phyloP scores from a whole-genome alignment of 306 rosid species.

The Inga oerstediana region DNA sequence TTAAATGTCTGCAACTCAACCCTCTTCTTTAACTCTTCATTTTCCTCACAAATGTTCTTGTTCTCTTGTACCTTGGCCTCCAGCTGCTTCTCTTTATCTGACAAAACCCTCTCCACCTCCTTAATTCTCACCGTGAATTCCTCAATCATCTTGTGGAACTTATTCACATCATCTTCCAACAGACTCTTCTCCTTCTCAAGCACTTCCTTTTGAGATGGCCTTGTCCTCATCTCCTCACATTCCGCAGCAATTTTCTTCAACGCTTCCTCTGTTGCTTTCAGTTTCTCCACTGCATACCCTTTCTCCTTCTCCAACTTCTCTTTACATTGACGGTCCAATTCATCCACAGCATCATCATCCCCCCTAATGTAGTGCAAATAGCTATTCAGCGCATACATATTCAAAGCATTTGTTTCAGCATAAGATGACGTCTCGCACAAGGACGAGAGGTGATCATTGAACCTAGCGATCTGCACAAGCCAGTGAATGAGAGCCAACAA shows the following conservation, averaged over 20 bases:
- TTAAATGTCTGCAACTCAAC: constrained; percentile 73
- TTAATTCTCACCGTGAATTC: constrained; percentile 46
- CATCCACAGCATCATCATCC: constrained; percentile 63
- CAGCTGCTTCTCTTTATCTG: constrained; percentile 64
- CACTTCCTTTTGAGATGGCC: constrained; percentile 57
- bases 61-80: constrained; percentile 60
- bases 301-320: constrained; percentile 54
- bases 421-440: constrained; percentile 33
- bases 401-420: constrained; percentile 36
- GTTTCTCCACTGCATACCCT: constrained; percentile 35
- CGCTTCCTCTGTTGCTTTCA: constrained; percentile 29
- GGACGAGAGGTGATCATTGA: constrained; percentile 37
- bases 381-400: constrained; percentile 46
- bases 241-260: constrained; percentile 40
- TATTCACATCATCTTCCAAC: constrained; percentile 73
- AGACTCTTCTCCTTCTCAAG: constrained; percentile 60
- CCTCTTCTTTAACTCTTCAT: constrained; percentile 62
- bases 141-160: constrained; percentile 67
- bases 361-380: constrained; percentile 63
- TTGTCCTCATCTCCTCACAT: constrained; percentile 46
- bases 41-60: constrained; percentile 59
- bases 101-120: constrained; percentile 50
- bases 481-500: constrained; percentile 86
- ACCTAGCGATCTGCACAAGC: constrained; percentile 71
- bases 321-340: constrained; percentile 47